phyloP scores from a whole-genome alignment of 2,329 filamentous ascomycete species.

The Neonectria neomacrospora region DNA sequence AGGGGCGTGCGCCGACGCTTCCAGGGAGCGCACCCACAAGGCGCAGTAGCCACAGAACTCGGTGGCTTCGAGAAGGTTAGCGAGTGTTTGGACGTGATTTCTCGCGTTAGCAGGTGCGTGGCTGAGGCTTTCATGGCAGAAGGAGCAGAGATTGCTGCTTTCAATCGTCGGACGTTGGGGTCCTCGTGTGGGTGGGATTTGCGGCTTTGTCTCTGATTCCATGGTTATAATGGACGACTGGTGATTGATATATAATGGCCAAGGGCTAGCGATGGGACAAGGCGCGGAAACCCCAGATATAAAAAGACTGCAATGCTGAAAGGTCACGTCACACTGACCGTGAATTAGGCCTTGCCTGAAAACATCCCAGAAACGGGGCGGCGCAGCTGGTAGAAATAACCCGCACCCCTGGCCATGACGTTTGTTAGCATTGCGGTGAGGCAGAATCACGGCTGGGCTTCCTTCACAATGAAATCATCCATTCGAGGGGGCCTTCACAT shows the following conservation, averaged over 20 bases:
- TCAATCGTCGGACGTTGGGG: neutral
- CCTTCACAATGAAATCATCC: neutral
- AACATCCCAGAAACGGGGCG: neutral
- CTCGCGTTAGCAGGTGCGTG: neutral
- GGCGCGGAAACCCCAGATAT: neutral
- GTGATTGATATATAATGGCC: neutral
- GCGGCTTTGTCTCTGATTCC: neutral
- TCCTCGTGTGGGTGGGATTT: neutral
- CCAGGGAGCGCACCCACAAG: constrained; percentile 8
- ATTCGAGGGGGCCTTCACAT: too few relatives aligned
- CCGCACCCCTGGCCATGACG: neutral
- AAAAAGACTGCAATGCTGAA: neutral
- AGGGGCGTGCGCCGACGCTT: neutral
- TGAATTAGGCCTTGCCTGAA: neutral
- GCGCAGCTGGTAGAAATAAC: neutral
- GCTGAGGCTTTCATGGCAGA: constrained; percentile 5
- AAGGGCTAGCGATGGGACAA: neutral
- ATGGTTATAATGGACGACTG: neutral
- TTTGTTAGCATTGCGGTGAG: neutral
- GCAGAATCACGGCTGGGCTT: neutral
- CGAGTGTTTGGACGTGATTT: neutral
- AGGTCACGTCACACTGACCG: neutral
- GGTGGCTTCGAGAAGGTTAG: constrained; percentile 4
- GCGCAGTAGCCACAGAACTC: constrained; percentile 10
- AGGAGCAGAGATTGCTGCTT: constrained; percentile 15